Evolutionary conservation across 306 rosid genomes (phyloP), one percentile per base, ranked within the genome.

Genomic region (Lupinus albus): DNA sequence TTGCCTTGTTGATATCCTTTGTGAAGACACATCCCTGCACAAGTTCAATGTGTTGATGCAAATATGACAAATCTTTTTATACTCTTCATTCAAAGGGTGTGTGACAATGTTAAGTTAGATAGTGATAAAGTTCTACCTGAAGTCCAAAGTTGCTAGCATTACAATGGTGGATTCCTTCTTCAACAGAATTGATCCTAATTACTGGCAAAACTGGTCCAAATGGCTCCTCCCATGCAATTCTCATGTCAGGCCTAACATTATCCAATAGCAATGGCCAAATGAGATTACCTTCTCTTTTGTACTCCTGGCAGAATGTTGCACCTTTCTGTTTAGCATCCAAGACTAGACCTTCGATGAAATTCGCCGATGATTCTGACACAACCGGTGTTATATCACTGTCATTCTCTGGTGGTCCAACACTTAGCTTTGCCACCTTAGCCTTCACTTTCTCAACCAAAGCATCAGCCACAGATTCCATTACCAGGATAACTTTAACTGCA

Each of bases 211-310:
- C 89, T 0, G 97, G 99, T 45, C 99, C 99, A 64, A 94, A 94
- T 36, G 99, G 99, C 58, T 94, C 99, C 47, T 94, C 99, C 99
- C 99, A 94, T 8, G 99, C 96, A 59, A 94, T 94, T 79, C 99
- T 88, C 99, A 94, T 94, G 68, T 94, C 96, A 39, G 97, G 95
- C 81, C 96, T 85, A 38, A 94, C 95, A 71, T 88, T 74, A 42
- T 94, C 99, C 9, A 94, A 46, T 65, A 94, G 83, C 82, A 94
- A 79, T 4, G 99, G 99, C 99, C 97, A 90, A 63, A 94, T 90
- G 11, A 94, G 97, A 72, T 94, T 90, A 55, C 99, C 99, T n/a
- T 93, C 95, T 83, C 99, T 84, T 49, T 54, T 90, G 85, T 94
- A 94, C 41, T 85, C 87, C 16, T 94, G 99, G 82, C 97, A 94